These are phyloP conservation scores for Sicyos baderoa DNA, from an alignment of 306 rosid genomes.

Conservation along the genomic window DNA sequence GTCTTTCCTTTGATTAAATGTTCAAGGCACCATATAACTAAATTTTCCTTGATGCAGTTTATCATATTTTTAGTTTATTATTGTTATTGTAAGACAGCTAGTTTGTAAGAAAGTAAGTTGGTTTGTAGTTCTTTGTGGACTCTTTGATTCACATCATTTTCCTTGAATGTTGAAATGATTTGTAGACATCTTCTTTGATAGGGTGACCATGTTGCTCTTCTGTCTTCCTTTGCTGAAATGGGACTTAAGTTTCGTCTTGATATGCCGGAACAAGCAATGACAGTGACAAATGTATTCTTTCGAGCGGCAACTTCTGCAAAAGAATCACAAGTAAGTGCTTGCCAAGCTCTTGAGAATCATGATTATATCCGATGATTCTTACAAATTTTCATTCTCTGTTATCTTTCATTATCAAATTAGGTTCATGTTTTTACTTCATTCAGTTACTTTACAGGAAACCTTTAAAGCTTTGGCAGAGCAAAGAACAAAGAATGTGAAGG, in stretches of 20 bases:
- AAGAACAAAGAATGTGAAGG: constrained; percentile 69
- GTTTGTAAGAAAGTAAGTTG: background rate
- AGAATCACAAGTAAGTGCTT: constrained; percentile 52
- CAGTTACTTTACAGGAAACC: constrained; percentile 46
- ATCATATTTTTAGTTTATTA: background rate
- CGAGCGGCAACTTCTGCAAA: constrained; percentile 72
- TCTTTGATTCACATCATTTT: constrained; percentile 20
- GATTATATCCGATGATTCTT: constrained; percentile 10
- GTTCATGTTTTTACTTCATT: constrained; percentile 15
- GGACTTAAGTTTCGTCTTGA: constrained; percentile 90
- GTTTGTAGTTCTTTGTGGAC: constrained; percentile 7
- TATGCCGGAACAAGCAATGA: constrained; percentile 95
- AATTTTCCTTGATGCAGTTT: background rate
- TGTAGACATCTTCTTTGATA: constrained; percentile 32
- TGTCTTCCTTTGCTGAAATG: constrained; percentile 95
- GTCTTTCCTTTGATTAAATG: background rate
- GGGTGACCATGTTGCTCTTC: constrained; percentile 94
- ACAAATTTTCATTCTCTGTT: constrained; percentile 14
- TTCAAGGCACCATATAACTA: background rate
- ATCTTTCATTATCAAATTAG: constrained; percentile 17
- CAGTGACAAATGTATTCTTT: constrained; percentile 62
- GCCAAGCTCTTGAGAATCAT: constrained; percentile 14
- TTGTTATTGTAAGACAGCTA: constrained; percentile 5
- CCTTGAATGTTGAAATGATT: constrained; percentile 9
- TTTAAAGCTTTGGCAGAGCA: constrained; percentile 57